Evolutionary conservation across 2,329 filamentous ascomycete species (phyloP), one percentile per base, ranked within the genome.

Genomic region (Huntiella bhutanensis): DNA sequence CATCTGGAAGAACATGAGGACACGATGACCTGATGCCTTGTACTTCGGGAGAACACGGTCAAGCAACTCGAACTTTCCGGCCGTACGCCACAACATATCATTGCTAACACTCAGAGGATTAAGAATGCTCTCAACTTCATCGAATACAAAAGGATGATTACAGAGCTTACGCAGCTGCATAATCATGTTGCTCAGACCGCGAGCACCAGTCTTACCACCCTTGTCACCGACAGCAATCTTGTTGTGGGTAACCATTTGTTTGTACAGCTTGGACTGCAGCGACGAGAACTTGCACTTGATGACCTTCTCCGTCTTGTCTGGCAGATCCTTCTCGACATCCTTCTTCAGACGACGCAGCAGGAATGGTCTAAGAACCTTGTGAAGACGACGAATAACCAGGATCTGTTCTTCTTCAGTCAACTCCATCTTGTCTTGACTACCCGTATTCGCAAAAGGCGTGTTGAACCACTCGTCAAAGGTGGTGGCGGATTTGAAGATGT

Each of bases 391-490:
- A 71, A 98, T 98, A 57, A 98, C 86, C 48, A 98, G 81, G 62
- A 98, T 76, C 60, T 94, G 86, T 64, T 98, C 91, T 91, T 98
- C 91, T 91, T 98, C 91, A 10, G 82, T 93, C 52, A 98, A 70
- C 59, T 96, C 88, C 83, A 98, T 98, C 69, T 91, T 94, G 63
- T 98, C 91, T 64, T 96, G 88, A 36, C 85, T 80, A 63, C 91
- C 91, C 4, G 91, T 98, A 60, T 98, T 98, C 54, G 91, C 91
- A 61, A 98, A 98, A 0, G 91, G 91, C 19, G 91, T 98, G 60
- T 96, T 98, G 76, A 98, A 98, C 91, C 91, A 98, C 62, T 98
- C 91, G 60, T 98, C 91, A 58, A 98, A 98, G 2, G 88, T 96
- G 60, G 91, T 95, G 52, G 88, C 86, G 2, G 91, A 96, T 62